Evolutionary conservation across 352 stramenopile genomes (phyloP), one percentile per base, ranked within the genome.

Genomic region (Phytophthora nicotianae): DNA sequence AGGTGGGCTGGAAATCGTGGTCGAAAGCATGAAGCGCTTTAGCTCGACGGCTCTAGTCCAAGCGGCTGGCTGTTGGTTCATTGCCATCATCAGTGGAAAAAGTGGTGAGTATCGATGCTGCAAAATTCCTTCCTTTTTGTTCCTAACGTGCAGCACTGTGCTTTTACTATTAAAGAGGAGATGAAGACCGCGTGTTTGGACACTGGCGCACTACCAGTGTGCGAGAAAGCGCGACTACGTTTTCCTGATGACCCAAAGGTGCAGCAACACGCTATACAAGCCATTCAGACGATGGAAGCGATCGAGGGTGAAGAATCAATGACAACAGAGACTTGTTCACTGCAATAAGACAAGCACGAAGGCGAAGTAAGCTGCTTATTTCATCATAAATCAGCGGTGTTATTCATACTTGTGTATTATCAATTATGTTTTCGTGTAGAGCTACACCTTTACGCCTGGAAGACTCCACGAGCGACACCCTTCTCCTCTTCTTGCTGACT

Each of bases 401-500:
- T 65, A 59, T 65, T 56, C 17, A 40, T 19, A 46, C 23, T 65
- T 40, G 41, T 47, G 38, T 14, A 7, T 37, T 53, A 37, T 16
- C n/a, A n/a, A n/a, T 13, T 35, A 13, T 35, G 2, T 2, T 58
- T 14, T 24, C 24, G 41, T 47, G 16, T 40, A 17, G 29, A 13
- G n/a, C 16, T 50, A 54, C 24, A 23, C 17, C 26, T 43, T 27
- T 66, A 66, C 23, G 58, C 58, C 23, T 66, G 58, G 33, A 50
- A 55, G 35, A 55, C 58, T 26, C 77, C 77, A 9, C 78, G 74
- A 26, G 81, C 81, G 17, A 88, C 72, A 20, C 76, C 78, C 45
- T 82, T 75, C 62, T 90, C 80, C 43, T 90, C 76, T 33, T 61
- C 73, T 61, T 97, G 88, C 67, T 96, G 72, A 17, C 77, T 75